A percentile compares a stretch with the other conserved stretches of the same genome.
Evolutionary conservation across 2,329 filamentous ascomycete species (phyloP).

Genomic region (Conoideocrella luteorostrata): DNA sequence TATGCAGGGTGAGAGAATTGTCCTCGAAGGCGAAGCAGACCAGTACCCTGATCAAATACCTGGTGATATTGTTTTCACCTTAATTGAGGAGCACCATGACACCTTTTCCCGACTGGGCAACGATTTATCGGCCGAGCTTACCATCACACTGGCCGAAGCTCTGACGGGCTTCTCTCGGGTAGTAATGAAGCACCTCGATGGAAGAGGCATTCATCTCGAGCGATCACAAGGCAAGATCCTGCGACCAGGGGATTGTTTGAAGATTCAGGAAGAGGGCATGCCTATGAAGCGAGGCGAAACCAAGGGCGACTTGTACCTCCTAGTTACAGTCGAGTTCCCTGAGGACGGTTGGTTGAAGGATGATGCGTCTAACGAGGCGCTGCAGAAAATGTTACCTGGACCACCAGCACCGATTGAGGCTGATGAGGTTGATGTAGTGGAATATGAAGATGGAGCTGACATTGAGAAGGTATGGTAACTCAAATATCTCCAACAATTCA

Average conservation of each 20-base stretch:
- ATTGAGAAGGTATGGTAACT: conserved; percentile 64
- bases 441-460: conserved; percentile 75
- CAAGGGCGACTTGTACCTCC: conserved; percentile 81
- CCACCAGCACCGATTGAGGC: conserved; percentile 55
- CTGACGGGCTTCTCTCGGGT: conserved; percentile 85
- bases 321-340: conserved; percentile 83
- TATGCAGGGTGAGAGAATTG: conserved; percentile 80
- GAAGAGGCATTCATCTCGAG: conserved; percentile 76
- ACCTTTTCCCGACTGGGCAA: conserved; percentile 75
- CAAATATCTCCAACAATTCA: too few species aligned
- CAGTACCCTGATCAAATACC: conserved; percentile 83
- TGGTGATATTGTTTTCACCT: conserved; percentile 86
- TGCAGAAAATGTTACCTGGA: conserved; percentile 71
- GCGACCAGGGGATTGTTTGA: conserved; percentile 76
- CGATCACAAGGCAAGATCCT: conserved; percentile 78
- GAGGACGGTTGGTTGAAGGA: conserved; percentile 75
- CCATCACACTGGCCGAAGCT: conserved; percentile 76
- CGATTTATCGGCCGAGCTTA: conserved; percentile 76
- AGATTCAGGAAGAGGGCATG: conserved; percentile 88
- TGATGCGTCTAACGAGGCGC: conserved; percentile 60
- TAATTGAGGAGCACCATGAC: conserved; percentile 76
- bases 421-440: conserved; percentile 78
- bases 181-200: conserved; percentile 87
- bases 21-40: conserved; percentile 88
- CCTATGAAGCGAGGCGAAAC: conserved; percentile 77